These are phyloP conservation scores for Catharanthus roseus DNA, from an alignment of 257 asterid species.

Conservation along the genomic window DNA sequence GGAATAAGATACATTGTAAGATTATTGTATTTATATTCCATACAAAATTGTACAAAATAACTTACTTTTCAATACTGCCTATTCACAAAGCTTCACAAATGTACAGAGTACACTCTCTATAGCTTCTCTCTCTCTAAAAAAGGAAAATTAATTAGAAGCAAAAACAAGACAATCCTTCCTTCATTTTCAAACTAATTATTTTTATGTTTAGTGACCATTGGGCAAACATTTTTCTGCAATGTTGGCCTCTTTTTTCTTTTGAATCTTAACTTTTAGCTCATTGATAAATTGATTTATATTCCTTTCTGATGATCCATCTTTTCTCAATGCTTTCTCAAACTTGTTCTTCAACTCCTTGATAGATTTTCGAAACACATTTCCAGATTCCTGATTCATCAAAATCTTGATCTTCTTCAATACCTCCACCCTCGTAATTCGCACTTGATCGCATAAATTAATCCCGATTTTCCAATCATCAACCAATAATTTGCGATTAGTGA, in stretches of 20 bases:
- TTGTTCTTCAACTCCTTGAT: constrained; percentile 25
- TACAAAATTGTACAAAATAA: too few species aligned
- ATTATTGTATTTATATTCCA: too few species aligned
- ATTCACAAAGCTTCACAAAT: background rate
- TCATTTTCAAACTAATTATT: background rate
- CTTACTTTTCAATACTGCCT: too few species aligned
- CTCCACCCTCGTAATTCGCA: constrained; percentile 13
- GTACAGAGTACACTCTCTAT: background rate
- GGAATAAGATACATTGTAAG: too few species aligned
- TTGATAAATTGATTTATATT: constrained; percentile 30
- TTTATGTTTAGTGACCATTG: background rate
- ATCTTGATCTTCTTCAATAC: constrained; percentile 28
- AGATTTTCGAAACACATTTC: constrained; percentile 20
- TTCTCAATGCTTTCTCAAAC: constrained; percentile 22
- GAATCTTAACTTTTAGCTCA: constrained; percentile 20
- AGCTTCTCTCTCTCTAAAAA: too few species aligned
- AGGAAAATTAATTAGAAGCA: background rate
- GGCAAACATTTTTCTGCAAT: background rate
- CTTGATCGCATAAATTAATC: constrained; percentile 31
- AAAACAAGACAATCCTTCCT: background rate
- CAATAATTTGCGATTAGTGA: constrained; percentile 37
- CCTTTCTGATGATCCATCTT: constrained; percentile 34
- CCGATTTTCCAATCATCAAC: constrained; percentile 47
- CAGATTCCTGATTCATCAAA: constrained; percentile 21
- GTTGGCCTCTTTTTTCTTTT: background rate